A percentile compares a stretch with the other conserved stretches of the same genome.
These are phyloP conservation scores for Dalbergia cochinchinensis DNA, from an alignment of 306 rosid species.

Conservation along the genomic window DNA sequence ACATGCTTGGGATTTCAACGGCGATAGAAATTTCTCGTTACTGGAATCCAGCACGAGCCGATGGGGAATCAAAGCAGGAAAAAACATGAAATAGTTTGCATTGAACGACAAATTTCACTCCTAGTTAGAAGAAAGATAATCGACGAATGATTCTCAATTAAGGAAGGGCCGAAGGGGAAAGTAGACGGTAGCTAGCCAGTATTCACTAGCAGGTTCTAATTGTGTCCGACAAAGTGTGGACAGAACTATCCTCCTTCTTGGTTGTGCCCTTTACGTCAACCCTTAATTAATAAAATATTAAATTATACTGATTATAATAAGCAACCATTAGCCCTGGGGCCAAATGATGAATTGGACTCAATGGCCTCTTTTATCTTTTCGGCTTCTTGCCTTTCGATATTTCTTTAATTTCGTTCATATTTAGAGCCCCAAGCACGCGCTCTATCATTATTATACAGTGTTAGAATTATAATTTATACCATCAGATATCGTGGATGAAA, in stretches of 20 bases:
- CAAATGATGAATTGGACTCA: neutral
- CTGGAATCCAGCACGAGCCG: no score
- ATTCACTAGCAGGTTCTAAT: neutral
- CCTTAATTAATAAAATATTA: neutral
- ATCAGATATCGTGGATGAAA: no score
- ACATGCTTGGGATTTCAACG: neutral
- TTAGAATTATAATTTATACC: no score
- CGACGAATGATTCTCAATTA: neutral
- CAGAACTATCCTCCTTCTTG: neutral
- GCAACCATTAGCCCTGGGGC: neutral
- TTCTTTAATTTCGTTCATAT: neutral
- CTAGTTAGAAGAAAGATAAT: neutral
- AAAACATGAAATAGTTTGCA: neutral
- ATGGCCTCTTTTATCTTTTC: neutral
- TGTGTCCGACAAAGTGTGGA: slow-evolving; percentile 39
- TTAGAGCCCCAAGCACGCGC: neutral
- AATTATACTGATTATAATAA: neutral
- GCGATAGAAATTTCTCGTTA: no score
- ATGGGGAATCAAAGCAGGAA: neutral
- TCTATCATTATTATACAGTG: no score
- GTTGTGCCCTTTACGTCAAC: neutral
- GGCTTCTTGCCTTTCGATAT: neutral
- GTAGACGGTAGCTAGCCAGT: neutral
- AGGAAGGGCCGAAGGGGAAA: neutral
- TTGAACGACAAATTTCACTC: neutral